phyloP scores from a whole-genome alignment of 2,329 filamentous ascomycete species.

The Gremmenia infestans region DNA sequence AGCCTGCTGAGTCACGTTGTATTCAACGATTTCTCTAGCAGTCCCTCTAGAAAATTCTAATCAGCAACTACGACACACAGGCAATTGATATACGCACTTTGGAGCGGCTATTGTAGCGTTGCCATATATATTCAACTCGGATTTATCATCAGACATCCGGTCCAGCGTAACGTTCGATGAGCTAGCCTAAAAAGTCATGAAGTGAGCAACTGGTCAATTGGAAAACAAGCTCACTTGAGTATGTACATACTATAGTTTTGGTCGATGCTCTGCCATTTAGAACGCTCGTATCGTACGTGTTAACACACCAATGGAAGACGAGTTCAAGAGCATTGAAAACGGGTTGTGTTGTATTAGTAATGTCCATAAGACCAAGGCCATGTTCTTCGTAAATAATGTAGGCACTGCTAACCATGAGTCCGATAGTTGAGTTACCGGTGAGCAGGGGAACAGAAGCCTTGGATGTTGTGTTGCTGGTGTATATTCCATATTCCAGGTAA shows the following conservation, averaged over 20 bases:
- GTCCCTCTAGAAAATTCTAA: no score
- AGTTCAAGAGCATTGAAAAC: not conserved
- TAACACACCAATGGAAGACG: not conserved
- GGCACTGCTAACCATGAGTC: not conserved
- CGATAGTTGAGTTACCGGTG: not conserved
- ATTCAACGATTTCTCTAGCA: no score
- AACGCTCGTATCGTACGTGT: not conserved
- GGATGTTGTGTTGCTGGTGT: not conserved
- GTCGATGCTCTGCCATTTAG: not conserved
- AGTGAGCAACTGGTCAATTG: no score
- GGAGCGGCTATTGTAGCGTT: no score
- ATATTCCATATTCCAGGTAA: no score
- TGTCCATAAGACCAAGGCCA: not conserved
- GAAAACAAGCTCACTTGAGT: not conserved
- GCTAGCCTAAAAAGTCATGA: not conserved
- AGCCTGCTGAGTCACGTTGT: no score
- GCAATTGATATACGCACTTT: no score
- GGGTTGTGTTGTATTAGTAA: not conserved
- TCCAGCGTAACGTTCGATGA: not conserved
- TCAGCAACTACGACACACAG: no score
- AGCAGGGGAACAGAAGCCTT: not conserved
- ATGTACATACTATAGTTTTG: not conserved
- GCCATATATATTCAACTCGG: no score
- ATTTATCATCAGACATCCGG: no score
- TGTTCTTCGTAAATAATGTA: not conserved